phyloP scores from a whole-genome alignment of 2,329 filamentous ascomycete species.

The Botryotinia narcissicola region DNA sequence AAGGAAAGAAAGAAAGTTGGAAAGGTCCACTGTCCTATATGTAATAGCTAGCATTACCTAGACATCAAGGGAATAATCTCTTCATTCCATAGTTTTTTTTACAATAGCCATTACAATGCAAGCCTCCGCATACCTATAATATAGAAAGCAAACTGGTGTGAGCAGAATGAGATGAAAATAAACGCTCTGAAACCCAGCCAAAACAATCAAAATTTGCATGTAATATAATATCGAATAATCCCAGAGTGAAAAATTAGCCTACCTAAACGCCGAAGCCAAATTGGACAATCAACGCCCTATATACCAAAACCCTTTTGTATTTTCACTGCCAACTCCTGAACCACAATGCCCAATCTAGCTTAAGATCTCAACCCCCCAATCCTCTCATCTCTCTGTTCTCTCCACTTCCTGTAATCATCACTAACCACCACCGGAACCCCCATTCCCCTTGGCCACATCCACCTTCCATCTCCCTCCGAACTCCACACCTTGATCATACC shows the following conservation, averaged over 20 bases:
- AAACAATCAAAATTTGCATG: not conserved
- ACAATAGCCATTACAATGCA: too few relatives aligned
- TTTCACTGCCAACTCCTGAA: not conserved
- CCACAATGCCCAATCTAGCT: accelerated
- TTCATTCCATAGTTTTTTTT: too few relatives aligned
- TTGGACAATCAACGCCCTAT: not conserved
- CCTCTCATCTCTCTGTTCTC: constrained; percentile 5
- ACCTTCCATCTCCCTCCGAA: not conserved
- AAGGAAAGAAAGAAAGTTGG: too few relatives aligned
- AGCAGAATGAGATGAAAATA: not conserved
- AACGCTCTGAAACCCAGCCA: not conserved
- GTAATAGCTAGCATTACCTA: not conserved
- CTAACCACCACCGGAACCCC: not conserved
- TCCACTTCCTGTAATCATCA: constrained; percentile 13
- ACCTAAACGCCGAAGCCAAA: not conserved
- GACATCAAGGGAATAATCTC: too few relatives aligned
- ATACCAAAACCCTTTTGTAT: not conserved
- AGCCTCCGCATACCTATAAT: too few relatives aligned
- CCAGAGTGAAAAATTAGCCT: not conserved
- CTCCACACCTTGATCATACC: constrained; percentile 12
- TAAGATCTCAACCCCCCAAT: not conserved
- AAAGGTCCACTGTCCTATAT: too few relatives aligned
- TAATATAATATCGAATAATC: not conserved
- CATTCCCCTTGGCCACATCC: constrained; percentile 11
- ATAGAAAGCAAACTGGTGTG: accelerated